phyloP scores from a whole-genome alignment of 1,284 basidiomycete species.

The Ganoderma boninense region DNA sequence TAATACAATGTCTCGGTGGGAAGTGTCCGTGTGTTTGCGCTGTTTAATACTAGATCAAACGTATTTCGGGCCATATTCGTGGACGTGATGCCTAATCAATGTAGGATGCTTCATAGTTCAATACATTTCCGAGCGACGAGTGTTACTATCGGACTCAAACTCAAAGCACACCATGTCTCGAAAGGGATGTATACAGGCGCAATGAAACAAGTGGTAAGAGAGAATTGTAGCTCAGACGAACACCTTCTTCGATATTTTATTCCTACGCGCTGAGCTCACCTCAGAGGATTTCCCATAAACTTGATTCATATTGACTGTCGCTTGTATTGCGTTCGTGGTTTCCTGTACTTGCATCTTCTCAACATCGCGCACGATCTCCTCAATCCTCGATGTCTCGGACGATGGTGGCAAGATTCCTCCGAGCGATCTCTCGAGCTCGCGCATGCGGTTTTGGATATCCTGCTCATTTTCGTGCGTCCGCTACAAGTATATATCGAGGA shows the following conservation, averaged over 20 bases:
- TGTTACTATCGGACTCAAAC: too few relatives aligned
- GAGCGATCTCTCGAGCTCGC: slow-evolving; percentile 13
- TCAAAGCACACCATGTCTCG: too few relatives aligned
- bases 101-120: too few relatives aligned
- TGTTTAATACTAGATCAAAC: too few relatives aligned
- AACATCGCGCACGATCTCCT: slow-evolving; percentile 13
- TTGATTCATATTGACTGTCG: slow-evolving; percentile 4
- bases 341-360: slow-evolving; percentile 14
- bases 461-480: slow-evolving; percentile 17
- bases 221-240: slow-evolving; percentile 4
- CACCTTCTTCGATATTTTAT: slow-evolving; percentile 7
- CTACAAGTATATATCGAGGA: background rate
- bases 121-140: too few relatives aligned
- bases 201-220: too few relatives aligned
- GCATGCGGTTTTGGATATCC: slow-evolving; percentile 17
- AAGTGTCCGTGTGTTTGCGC: too few relatives aligned
- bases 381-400: background rate
- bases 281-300: background rate
- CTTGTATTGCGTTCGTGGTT: background rate
- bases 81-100: too few relatives aligned
- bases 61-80: too few relatives aligned
- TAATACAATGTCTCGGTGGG: too few relatives aligned
- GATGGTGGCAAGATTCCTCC: slow-evolving; percentile 13
- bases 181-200: too few relatives aligned
- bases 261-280: background rate